phyloP scores from a whole-genome alignment of 1,139 yeast genomes.

The Geotrichum australiense region DNA sequence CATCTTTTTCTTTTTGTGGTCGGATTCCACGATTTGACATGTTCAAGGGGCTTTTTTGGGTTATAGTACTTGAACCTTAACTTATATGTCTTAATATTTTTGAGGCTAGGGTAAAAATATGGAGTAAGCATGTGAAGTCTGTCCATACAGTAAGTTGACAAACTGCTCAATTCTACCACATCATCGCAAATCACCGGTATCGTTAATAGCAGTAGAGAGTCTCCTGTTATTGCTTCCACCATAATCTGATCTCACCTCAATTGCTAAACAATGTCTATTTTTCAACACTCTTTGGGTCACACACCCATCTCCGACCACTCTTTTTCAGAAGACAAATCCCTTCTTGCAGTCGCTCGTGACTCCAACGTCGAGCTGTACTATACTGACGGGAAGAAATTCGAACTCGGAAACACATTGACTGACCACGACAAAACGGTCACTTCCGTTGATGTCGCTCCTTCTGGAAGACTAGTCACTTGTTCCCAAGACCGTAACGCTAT shows the following conservation, averaged over 20 bases:
- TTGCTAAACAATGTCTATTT: conserved; percentile 29
- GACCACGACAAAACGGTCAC: conserved; percentile 96
- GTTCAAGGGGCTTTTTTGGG: no score
- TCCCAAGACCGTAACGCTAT: conserved; percentile 97
- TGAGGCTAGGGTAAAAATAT: no score
- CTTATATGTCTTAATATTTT: no score
- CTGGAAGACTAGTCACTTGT: conserved; percentile 90
- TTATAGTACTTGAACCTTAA: no score
- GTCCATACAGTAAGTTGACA: no score
- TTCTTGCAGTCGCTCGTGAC: conserved; percentile 77
- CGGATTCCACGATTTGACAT: no score
- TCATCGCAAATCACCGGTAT: no score
- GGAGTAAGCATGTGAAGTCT: no score
- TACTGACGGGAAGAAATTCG: conserved; percentile 41
- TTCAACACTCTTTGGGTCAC: conserved; percentile 59
- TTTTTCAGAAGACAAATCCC: conserved; percentile 60
- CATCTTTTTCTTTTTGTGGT: no score
- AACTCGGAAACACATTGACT: conserved; percentile 52
- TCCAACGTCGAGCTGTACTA: conserved; percentile 66
- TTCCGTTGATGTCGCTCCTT: conserved; percentile 83
- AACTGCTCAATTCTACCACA: no score
- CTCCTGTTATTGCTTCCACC: conserved; percentile 20
- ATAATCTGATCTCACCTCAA: no score
- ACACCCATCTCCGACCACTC: conserved; percentile 88
- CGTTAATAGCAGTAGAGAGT: conserved; percentile 23